Evolutionary conservation across 495 filamentous ascomycete genomes (phyloP).

Genomic region (Xylaria bambusicola): DNA sequence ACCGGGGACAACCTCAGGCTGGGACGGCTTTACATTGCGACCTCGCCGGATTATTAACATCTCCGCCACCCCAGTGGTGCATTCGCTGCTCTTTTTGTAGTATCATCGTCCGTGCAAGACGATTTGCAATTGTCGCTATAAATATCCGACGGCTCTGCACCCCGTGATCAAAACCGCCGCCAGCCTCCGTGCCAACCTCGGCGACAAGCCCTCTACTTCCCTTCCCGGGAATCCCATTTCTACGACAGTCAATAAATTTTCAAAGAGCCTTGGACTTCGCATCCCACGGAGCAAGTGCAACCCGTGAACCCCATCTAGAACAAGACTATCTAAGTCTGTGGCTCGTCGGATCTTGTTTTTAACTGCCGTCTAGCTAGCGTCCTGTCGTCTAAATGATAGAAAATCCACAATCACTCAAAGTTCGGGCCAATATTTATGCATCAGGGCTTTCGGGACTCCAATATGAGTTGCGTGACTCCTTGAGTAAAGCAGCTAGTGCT

Average conservation of each 20-base stretch:
- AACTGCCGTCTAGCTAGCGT: background rate
- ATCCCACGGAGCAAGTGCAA: background rate
- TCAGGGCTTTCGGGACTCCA: constrained; percentile 5
- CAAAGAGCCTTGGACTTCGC: background rate
- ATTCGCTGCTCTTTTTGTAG: constrained; percentile 9
- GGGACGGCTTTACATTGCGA: constrained; percentile 9
- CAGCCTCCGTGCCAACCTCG: constrained; percentile 10
- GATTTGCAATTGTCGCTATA: constrained; percentile 15
- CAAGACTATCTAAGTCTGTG: background rate
- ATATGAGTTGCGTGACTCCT: constrained; percentile 9
- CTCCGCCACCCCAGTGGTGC: constrained; percentile 9
- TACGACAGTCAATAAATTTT: background rate
- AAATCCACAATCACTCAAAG: constrained; percentile 3
- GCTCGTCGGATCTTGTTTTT: background rate
- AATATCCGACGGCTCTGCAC: constrained; percentile 18
- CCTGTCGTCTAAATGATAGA: background rate
- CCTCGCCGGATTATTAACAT: background rate
- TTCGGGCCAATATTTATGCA: constrained; percentile 14
- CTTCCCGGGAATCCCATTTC: background rate
- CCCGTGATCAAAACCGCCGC: constrained; percentile 12
- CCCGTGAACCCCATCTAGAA: background rate
- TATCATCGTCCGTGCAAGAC: background rate
- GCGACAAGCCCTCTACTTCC: background rate
- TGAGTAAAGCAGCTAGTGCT: background rate
- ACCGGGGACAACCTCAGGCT: background rate